phyloP scores from a whole-genome alignment of 768 basidiomycete species.

The Podaxis sp. region DNA sequence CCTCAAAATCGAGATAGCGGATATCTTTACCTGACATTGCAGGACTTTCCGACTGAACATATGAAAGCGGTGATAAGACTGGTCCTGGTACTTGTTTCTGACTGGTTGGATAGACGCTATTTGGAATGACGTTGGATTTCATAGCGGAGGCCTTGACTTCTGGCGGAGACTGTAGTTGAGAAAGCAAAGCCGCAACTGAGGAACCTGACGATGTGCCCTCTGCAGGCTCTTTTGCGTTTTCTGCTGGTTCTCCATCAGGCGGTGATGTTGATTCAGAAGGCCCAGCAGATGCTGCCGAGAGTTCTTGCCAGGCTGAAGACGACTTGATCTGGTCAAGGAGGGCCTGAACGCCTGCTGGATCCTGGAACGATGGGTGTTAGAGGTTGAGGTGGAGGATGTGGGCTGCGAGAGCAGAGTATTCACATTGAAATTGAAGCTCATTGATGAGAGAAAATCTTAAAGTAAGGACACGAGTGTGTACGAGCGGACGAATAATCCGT shows the following conservation, averaged over 20 bases:
- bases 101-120: neutral
- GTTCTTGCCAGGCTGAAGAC: slow-evolving; percentile 69
- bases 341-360: slow-evolving; percentile 62
- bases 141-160: neutral
- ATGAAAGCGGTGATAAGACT: neutral
- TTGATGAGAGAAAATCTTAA: neutral
- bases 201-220: slow-evolving; percentile 11
- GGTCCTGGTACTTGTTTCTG: neutral
- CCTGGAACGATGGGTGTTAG: slow-evolving; percentile 36
- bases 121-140: neutral
- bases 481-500: neutral
- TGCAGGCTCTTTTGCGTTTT: slow-evolving; percentile 6
- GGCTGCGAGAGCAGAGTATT: slow-evolving; percentile 9
- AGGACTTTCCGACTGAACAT: neutral
- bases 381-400: neutral
- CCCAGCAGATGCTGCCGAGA: slow-evolving; percentile 17
- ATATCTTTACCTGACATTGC: neutral
- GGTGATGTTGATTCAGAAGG: slow-evolving; percentile 9
- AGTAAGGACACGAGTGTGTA: neutral
- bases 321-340: slow-evolving; percentile 66
- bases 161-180: slow-evolving; percentile 49
- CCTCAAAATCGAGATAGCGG: slow-evolving; percentile 28
- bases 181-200: slow-evolving; percentile 62
- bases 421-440: slow-evolving; percentile 63
- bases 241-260: slow-evolving; percentile 5